A percentile compares a stretch with the other conserved stretches of the same genome.
These are phyloP conservation scores for Mallotus japonicus DNA, from an alignment of 441 rosid species.

Conservation along the genomic window DNA sequence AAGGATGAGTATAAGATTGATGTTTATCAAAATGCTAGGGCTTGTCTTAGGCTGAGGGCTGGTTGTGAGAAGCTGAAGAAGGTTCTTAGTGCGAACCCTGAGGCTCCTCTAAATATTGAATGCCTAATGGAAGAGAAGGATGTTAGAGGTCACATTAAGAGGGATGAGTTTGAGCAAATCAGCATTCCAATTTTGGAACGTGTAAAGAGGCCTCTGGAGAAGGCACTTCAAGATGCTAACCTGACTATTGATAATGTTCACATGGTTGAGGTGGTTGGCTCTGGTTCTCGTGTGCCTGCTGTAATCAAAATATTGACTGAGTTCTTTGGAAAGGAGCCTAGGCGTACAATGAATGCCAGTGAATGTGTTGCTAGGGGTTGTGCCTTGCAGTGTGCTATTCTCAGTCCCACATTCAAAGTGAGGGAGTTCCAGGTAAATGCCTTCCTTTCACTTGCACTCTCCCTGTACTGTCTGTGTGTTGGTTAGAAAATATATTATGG, in stretches of 20 bases:
- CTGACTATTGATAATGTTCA: conserved; percentile 73
- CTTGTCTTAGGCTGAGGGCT: conserved; percentile 78
- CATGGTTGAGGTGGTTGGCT: conserved; percentile 90
- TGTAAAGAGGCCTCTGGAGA: conserved; percentile 83
- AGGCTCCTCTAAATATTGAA: conserved; percentile 84
- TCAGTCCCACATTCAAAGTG: conserved; percentile 97
- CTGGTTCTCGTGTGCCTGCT: conserved; percentile 87
- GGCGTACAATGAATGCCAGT: conserved; percentile 97
- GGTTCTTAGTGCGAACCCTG: conserved; percentile 92
- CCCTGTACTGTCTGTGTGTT: background rate
- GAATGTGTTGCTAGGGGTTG: conserved; percentile 95
- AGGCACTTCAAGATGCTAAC: conserved; percentile 86
- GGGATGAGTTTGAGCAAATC: conserved; percentile 91
- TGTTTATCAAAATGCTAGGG: conserved; percentile 83
- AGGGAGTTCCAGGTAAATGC: conserved; percentile 82
- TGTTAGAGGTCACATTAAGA: conserved; percentile 76
- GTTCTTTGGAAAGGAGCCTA: conserved; percentile 94
- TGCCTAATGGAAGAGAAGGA: conserved; percentile 98
- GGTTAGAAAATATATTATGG: no score
- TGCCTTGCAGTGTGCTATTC: conserved; percentile 94
- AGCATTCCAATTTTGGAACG: conserved; percentile 84
- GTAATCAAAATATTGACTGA: conserved; percentile 72
- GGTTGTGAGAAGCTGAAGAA: conserved; percentile 92
- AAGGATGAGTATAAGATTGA: conserved; percentile 90
- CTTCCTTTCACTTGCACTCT: background rate